These are phyloP conservation scores for Plasmodium gaboni DNA, from an alignment of 169 alveolate species.

Conservation along the genomic window DNA sequence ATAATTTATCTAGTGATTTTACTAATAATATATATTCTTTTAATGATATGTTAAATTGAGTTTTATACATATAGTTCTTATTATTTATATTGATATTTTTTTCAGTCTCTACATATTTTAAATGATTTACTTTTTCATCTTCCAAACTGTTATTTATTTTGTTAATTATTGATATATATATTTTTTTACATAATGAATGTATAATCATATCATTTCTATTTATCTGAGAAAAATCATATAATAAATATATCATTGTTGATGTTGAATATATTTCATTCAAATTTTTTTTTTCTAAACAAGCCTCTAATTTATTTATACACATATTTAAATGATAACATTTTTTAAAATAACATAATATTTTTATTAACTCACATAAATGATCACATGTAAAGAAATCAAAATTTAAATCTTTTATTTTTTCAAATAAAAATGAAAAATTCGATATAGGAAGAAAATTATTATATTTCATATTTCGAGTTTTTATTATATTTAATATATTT, in stretches of 20 bases:
- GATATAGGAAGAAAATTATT: conserved; percentile 27
- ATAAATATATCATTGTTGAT: conserved; percentile 33
- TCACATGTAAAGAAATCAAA: conserved; percentile 3
- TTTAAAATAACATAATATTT: conserved; percentile 50
- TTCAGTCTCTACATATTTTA: background rate
- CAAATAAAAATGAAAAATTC: conserved; percentile 61
- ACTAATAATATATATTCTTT: conserved; percentile 21
- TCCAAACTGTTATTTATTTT: background rate
- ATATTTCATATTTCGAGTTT: conserved; percentile 51
- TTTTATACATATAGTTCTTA: background rate
- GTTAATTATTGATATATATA: conserved; percentile 26
- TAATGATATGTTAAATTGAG: conserved; percentile 4
- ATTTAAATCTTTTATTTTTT: conserved; percentile 23
- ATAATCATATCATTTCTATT: background rate
- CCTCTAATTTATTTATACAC: conserved; percentile 57
- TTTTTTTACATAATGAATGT: conserved; percentile 15
- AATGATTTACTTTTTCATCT: background rate
- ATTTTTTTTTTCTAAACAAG: conserved; percentile 18
- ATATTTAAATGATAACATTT: conserved; percentile 58
- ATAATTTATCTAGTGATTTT: conserved; percentile 20
- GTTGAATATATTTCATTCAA: conserved; percentile 14
- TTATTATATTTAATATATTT: conserved; percentile 60
- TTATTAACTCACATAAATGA: conserved; percentile 55
- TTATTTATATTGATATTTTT: background rate
- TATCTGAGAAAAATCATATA: conserved; percentile 29